Percentiles rank a stretch among this genome's conserved stretches.
Conservation (phyloP, 2,329 filamentous ascomycete species). For the Fusarium subglutinans region DNA sequence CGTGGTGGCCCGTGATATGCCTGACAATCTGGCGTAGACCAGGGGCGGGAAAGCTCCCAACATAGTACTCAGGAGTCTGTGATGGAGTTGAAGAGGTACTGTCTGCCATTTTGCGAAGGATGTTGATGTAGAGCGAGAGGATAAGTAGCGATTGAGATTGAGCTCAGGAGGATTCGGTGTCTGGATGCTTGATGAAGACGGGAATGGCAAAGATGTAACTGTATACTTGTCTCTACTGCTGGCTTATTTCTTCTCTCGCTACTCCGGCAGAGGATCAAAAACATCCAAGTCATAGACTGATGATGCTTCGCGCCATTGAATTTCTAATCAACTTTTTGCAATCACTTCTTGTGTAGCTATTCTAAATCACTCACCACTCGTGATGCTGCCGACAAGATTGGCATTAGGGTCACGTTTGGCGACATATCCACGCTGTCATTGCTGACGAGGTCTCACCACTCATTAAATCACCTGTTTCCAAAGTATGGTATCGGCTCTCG, state of each 20-base stretch:
- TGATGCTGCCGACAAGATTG: background rate
- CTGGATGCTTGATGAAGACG: background rate
- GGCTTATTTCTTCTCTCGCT: rapidly evolving
- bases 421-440: background rate
- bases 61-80: background rate
- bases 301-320: background rate
- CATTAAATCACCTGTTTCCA: rapidly evolving
- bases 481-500: background rate
- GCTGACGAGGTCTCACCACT: background rate
- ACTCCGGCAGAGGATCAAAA: rapidly evolving
- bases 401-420: background rate
- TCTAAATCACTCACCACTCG: background rate
- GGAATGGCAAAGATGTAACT: background rate
- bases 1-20: background rate
- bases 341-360: background rate
- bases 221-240: rapidly evolving
- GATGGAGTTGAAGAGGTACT: background rate
- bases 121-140: rapidly evolving
- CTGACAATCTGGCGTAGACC: background rate
- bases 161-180: background rate
- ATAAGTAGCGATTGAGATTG: rapidly evolving
- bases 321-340: background rate
- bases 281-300: rapidly evolving
- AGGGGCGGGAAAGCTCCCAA: background rate
- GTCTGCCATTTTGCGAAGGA: background rate